A percentile compares a stretch with the other conserved stretches of the same genome.
Conservation (phyloP, 2,329 filamentous ascomycete species). For the Epichloe typhina region DNA sequence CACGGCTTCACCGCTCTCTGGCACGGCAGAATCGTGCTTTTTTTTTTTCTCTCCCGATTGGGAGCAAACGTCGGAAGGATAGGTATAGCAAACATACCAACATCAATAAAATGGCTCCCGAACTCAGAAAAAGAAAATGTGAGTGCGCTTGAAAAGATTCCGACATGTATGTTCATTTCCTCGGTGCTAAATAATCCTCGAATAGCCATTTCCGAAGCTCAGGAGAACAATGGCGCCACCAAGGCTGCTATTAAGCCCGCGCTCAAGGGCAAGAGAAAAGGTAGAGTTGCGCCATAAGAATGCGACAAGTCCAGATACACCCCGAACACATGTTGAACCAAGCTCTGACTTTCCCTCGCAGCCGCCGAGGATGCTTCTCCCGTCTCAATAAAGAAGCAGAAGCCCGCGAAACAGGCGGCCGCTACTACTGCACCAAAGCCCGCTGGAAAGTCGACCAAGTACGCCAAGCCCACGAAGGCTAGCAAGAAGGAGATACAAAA, state of each 20-base stretch:
- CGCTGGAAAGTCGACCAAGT: conserved; percentile 2
- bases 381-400: conserved; percentile 22
- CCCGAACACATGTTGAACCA: not conserved
- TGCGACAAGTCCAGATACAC: not conserved
- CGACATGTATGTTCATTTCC: not conserved
- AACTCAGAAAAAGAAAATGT: conserved; percentile 28
- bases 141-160: conserved; percentile 2
- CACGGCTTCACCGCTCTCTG: conserved; percentile 17
- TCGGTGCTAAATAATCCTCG: conserved; percentile 8
- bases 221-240: conserved; percentile 17
- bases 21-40: conserved; percentile 25
- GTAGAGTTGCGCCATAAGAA: conserved; percentile 10
- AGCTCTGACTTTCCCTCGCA: conserved; percentile 9
- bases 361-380: conserved; percentile 21
- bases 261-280: conserved; percentile 22
- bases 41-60: conserved; percentile 16
- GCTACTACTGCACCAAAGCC: not conserved
- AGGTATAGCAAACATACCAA: conserved; percentile 2
- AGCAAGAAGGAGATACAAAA: conserved; percentile 12
- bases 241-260: conserved; percentile 19
- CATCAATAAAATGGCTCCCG: conserved; percentile 29
- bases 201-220: conserved; percentile 15
- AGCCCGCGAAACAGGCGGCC: conserved; percentile 3
- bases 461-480: conserved; percentile 20
- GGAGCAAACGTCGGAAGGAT: not conserved